phyloP scores from a whole-genome alignment of 768 basidiomycete species.

The Mycena belliarum region DNA sequence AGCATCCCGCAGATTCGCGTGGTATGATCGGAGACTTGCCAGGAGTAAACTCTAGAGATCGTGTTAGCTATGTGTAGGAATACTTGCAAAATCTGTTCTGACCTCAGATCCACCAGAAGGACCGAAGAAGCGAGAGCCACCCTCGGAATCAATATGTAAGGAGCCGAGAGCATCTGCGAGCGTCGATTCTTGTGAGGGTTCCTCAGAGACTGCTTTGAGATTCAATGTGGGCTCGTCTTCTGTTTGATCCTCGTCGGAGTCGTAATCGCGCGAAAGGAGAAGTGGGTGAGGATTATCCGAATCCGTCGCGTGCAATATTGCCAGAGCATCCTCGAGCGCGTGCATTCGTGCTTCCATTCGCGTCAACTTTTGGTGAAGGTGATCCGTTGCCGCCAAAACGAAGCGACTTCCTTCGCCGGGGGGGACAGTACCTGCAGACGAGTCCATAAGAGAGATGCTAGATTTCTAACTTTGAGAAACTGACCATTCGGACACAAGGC shows the following conservation, averaged over 20 bases:
- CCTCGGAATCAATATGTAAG: constrained; percentile 44
- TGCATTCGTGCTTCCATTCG: constrained; percentile 53
- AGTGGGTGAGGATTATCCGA: constrained; percentile 45
- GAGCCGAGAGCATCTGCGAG: constrained; percentile 42
- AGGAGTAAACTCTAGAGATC: constrained; percentile 41
- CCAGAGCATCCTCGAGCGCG: constrained; percentile 55
- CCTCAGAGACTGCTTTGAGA: constrained; percentile 27
- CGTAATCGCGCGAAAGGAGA: constrained; percentile 29
- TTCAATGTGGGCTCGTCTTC: constrained; percentile 30
- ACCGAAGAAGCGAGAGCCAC: constrained; percentile 45
- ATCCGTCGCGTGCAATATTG: constrained; percentile 43
- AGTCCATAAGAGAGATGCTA: background rate
- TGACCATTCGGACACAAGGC: constrained; percentile 55
- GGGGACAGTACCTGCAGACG: constrained; percentile 48
- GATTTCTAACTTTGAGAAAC: constrained; percentile 6
- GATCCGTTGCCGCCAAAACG: constrained; percentile 53
- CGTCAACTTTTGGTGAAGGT: constrained; percentile 47
- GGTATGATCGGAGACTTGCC: constrained; percentile 30
- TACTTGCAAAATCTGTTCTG: constrained; percentile 1
- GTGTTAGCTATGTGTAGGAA: background rate
- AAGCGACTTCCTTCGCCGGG: constrained; percentile 60
- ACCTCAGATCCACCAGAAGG: constrained; percentile 54
- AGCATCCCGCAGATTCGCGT: background rate
- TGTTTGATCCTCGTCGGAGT: constrained; percentile 29
- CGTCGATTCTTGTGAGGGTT: constrained; percentile 24